Conservation (phyloP, 805 yeast genomes). For the Sugiyamaella valdiviana region DNA sequence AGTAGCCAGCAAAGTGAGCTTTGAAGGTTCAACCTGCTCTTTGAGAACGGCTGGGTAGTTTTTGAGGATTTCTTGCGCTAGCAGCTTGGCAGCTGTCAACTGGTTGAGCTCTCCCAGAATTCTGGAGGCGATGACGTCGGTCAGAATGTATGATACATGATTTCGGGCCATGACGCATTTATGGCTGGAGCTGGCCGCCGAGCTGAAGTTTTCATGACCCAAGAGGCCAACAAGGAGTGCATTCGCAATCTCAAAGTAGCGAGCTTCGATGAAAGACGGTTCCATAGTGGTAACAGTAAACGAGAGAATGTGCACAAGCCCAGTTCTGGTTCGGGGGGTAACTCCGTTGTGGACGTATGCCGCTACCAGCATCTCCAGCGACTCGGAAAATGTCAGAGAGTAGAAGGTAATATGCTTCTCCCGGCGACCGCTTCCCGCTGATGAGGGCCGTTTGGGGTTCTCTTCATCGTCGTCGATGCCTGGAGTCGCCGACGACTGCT, state of each 20-base stretch:
- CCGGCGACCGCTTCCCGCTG: conserved; percentile 1
- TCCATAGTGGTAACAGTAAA: conserved; percentile 18
- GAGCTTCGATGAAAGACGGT: conserved; percentile 18
- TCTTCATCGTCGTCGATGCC: conserved; percentile 16
- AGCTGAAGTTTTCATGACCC: conserved; percentile 13
- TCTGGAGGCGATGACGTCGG: conserved; percentile 22
- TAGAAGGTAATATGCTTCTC: conserved; percentile 5
- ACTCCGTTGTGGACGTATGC: conserved; percentile 18
- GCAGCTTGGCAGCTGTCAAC: conserved; percentile 20
- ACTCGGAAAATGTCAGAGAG: conserved; percentile 22
- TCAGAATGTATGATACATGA: conserved; percentile 24
- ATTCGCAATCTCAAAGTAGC: conserved; percentile 20
- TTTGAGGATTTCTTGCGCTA: conserved; percentile 21
- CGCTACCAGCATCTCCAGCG: conserved; percentile 15
- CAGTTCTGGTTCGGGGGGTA: conserved; percentile 21
- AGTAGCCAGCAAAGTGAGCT: conserved; percentile 21
- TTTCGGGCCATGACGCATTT: conserved; percentile 19
- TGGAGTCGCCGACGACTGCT: conserved; percentile 3
- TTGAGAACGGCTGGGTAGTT: conserved; percentile 22
- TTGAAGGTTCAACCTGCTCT: conserved; percentile 20
- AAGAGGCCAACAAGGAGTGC: conserved; percentile 18
- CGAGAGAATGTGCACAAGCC: conserved; percentile 24
- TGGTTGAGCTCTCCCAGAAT: conserved; percentile 30
- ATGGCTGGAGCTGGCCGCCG: conserved; percentile 9
- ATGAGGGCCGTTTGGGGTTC: not conserved